Evolutionary conservation across 495 filamentous ascomycete species (phyloP).

Genomic region (Penicillium coprophilum): DNA sequence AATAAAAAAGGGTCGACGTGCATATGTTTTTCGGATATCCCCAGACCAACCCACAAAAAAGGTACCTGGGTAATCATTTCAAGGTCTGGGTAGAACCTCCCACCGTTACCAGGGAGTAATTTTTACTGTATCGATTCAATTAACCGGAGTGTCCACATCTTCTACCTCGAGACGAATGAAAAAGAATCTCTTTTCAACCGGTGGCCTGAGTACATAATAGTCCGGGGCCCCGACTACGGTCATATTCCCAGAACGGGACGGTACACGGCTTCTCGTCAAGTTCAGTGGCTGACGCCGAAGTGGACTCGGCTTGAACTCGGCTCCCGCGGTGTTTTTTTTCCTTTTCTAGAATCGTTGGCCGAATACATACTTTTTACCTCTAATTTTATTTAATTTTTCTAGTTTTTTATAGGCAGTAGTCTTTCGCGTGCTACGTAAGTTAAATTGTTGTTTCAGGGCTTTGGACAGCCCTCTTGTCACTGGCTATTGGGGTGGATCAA

Average conservation of each 20-base stretch:
- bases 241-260: constrained; percentile 25
- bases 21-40: constrained; percentile 3
- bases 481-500: background rate
- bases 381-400: background rate
- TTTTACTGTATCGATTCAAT: background rate
- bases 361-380: background rate
- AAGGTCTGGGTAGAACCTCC: background rate
- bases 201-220: constrained; percentile 13
- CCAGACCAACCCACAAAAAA: constrained; percentile 12
- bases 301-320: constrained; percentile 20
- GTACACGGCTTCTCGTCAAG: constrained; percentile 11
- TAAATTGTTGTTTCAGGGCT: constrained; percentile 6
- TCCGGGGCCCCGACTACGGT: constrained; percentile 28
- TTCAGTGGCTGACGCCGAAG: constrained; percentile 24
- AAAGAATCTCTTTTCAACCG: constrained; percentile 1
- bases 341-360: background rate
- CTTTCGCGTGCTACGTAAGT: background rate
- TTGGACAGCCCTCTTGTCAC: background rate
- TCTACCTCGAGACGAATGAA: constrained; percentile 12
- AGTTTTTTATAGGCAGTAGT: background rate
- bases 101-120: background rate
- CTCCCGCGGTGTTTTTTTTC: background rate
- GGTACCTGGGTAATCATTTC: constrained; percentile 1
- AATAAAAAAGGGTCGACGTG: constrained; percentile 4
- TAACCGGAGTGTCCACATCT: constrained; percentile 5